These are phyloP conservation scores for Parietichytrium sp. DNA, from an alignment of 108 stramenopile species.

Conservation along the genomic window DNA sequence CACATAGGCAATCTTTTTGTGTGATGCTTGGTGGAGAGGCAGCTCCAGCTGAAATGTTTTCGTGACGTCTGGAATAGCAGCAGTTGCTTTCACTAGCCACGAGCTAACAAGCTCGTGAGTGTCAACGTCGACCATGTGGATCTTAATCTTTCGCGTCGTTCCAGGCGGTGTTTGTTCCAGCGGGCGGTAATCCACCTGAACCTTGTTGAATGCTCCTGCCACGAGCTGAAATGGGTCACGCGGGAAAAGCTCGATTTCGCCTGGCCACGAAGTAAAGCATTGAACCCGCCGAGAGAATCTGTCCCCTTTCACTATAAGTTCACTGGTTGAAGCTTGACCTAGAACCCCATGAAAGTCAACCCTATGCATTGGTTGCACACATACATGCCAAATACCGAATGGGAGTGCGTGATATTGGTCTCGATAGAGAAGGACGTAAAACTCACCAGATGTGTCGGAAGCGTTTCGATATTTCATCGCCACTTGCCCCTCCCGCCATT, in stretches of 20 bases:
- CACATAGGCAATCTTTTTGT: slow-evolving; percentile 61
- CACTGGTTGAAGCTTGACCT: slow-evolving; percentile 52
- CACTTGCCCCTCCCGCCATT: slow-evolving; percentile 51
- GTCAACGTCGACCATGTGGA: slow-evolving; percentile 64
- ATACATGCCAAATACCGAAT: slow-evolving; percentile 62
- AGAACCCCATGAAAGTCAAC: slow-evolving; percentile 58
- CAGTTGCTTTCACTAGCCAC: slow-evolving; percentile 58
- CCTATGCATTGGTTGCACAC: slow-evolving; percentile 55
- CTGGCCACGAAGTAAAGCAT: slow-evolving; percentile 48
- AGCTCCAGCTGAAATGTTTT: slow-evolving; percentile 62
- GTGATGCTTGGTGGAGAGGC: slow-evolving; percentile 36
- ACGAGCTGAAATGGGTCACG: slow-evolving; percentile 56
- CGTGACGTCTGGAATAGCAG: slow-evolving; percentile 54
- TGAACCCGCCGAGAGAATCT: slow-evolving; percentile 53
- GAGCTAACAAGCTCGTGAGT: slow-evolving; percentile 57
- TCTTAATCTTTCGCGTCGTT: slow-evolving; percentile 23
- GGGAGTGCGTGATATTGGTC: slow-evolving; percentile 51
- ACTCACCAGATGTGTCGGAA: slow-evolving; percentile 49
- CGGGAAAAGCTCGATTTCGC: slow-evolving; percentile 53
- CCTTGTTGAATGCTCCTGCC: slow-evolving; percentile 64
- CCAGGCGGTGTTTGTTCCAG: slow-evolving; percentile 28
- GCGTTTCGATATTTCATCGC: slow-evolving; percentile 58
- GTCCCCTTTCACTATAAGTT: slow-evolving; percentile 67
- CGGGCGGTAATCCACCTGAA: slow-evolving; percentile 50
- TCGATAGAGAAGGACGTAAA: slow-evolving; percentile 59